Percentiles rank a stretch among this genome's conserved stretches.
These are phyloP conservation scores for Colletotrichum trifolii DNA, from an alignment of 2,329 filamentous ascomycete genomes.

Conservation along the genomic window DNA sequence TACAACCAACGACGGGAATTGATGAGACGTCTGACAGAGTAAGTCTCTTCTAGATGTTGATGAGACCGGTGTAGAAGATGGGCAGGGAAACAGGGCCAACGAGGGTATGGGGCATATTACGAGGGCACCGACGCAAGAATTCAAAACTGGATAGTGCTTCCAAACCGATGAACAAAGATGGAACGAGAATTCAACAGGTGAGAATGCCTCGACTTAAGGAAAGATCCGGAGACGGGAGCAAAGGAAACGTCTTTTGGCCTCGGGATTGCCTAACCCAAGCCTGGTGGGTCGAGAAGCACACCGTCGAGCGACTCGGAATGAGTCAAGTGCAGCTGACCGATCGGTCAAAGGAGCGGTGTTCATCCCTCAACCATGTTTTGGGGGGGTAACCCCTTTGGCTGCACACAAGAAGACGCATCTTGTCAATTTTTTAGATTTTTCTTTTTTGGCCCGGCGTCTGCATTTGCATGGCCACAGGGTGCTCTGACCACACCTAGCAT, in stretches of 20 bases:
- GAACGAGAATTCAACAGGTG: neutral
- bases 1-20: neutral
- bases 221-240: slow-evolving; percentile 9
- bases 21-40: no score
- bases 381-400: slow-evolving; percentile 16
- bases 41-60: neutral
- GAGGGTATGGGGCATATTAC: neutral
- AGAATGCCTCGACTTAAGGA: slow-evolving; percentile 21
- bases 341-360: slow-evolving; percentile 34
- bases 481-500: neutral
- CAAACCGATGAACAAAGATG: neutral
- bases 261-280: slow-evolving; percentile 38
- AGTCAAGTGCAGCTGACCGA: slow-evolving; percentile 36
- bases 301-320: slow-evolving; percentile 33
- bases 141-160: neutral
- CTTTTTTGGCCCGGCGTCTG: slow-evolving; percentile 32
- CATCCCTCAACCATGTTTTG: slow-evolving; percentile 32
- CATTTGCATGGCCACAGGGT: slow-evolving; percentile 1
- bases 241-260: slow-evolving; percentile 38
- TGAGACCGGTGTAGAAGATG: neutral
- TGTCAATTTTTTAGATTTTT: slow-evolving; percentile 31
- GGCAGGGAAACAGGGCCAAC: neutral
- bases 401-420: slow-evolving; percentile 3
- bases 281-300: slow-evolving; percentile 35
- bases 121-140: neutral